Conservation (phyloP, 1,139 yeast genomes). For the Kodamaea derodonti region DNA sequence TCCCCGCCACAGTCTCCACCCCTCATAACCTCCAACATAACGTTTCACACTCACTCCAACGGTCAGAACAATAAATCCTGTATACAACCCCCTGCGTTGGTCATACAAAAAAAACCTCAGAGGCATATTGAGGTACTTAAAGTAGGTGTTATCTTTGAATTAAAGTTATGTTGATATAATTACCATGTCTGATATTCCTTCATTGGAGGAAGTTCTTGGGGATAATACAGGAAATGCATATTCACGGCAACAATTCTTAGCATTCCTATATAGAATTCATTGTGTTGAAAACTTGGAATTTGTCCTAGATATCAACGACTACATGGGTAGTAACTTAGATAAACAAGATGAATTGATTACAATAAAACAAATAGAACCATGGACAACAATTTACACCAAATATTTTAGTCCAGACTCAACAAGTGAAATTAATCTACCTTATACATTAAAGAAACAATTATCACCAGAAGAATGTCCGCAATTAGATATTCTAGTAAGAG, state of each 20-base stretch:
- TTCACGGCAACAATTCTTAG: conserved; percentile 18
- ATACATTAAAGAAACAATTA: conserved; percentile 10
- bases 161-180: no score
- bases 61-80: no score
- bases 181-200: not conserved
- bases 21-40: no score
- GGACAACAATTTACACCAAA: conserved; percentile 24
- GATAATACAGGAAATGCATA: not conserved
- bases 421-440: conserved; percentile 36
- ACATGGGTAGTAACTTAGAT: conserved; percentile 12
- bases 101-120: no score
- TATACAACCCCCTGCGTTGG: no score
- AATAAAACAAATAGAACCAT: conserved; percentile 6
- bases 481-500: conserved; percentile 8
- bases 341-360: not conserved
- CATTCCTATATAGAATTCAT: conserved; percentile 27
- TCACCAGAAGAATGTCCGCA: conserved; percentile 3
- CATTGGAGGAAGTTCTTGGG: not conserved
- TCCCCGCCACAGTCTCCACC: no score
- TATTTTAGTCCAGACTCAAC: conserved; percentile 26
- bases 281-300: conserved; percentile 38
- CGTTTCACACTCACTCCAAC: no score
- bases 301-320: conserved; percentile 26
- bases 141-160: no score
- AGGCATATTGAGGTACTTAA: no score